Percentiles rank a stretch among this genome's conserved stretches.
phyloP scores from a whole-genome alignment of 2,329 filamentous ascomycete species.

The Fusarium begoniae region DNA sequence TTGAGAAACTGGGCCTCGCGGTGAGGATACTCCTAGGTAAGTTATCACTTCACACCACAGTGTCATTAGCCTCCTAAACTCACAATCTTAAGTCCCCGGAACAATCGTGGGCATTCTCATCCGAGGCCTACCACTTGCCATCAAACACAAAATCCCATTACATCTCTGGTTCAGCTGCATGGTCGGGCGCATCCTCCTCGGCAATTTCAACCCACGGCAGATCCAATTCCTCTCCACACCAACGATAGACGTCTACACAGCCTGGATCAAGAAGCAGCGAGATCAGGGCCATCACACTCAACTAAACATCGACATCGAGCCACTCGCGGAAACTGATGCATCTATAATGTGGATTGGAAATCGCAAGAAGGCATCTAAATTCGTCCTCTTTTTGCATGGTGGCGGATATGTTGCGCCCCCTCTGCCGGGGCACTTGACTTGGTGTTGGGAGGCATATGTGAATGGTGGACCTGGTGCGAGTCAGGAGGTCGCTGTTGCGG shows the following conservation, averaged over 20 bases:
- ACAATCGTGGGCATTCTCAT: not conserved
- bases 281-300: no score
- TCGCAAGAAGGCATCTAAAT: not conserved
- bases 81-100: not conserved
- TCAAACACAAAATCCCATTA: not conserved
- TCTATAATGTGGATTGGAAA: not conserved
- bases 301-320: not conserved
- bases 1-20: not conserved
- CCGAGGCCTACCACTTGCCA: not conserved
- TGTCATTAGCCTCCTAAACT: rapidly evolving
- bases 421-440: not conserved
- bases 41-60: rapidly evolving
- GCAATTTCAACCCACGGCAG: not conserved
- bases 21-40: not conserved
- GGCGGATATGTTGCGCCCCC: not conserved
- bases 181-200: not conserved
- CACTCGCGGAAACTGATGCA: not conserved
- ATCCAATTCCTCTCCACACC: not conserved
- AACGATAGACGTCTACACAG: not conserved
- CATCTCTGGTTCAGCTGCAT: not conserved
- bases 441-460: not conserved
- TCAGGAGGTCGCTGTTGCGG: not conserved
- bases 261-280: not conserved
- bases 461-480: not conserved
- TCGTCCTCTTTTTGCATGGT: not conserved